Base-by-base conservation (phyloP, 257 asterid genomes). In the Osmanthus fragrans region DNA sequence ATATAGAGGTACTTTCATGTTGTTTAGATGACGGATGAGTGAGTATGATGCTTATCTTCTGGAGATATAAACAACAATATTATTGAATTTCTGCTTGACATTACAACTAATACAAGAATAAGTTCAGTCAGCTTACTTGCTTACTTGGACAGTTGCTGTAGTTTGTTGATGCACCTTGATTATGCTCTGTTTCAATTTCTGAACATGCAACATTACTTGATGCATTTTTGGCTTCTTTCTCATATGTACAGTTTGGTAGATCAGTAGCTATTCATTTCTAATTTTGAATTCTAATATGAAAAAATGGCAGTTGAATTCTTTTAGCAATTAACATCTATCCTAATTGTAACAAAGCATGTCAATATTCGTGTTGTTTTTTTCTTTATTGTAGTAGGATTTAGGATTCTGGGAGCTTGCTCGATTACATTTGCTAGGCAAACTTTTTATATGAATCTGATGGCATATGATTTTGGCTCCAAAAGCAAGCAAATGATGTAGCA, bases 1-100 rank as follows among this genome's bases (percentile, higher is more conserved):
- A 84, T 94, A 82, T 81, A 89, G 90, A 94, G 98, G 98, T 94
- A 85, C 77, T 79, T 74, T 73, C 30, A 71, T 73, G 70, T 81
- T 80, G n/a, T 54, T 19, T 69, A 21, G 54, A 70, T 77, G 40
- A 40, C 25, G 8, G 15, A 23, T 23, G 34, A 54, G 51, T 74
- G 47, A 19, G 56, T 11, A 70, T 36, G 73, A 36, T 60, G 63
- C 63, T 54, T n/a, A 60, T 60, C 32, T 7, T 60, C 15, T 23
- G 29, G 67, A 58, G 30, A 23, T 21, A 58, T 21, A 4, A 58
- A 5, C 4, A 58, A n/a, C 67, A 23, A 9, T 58, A 58, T 60
- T 10, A 60, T 7, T 60, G 32, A 51, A 60, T 60, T 19, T 54
- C 64, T 54, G 23, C 63, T 51, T 51, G 66, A 21, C 15, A 21